Conservation (phyloP, 164 flowering plant genomes). For the grape (Vitis vinifera) region DNA sequence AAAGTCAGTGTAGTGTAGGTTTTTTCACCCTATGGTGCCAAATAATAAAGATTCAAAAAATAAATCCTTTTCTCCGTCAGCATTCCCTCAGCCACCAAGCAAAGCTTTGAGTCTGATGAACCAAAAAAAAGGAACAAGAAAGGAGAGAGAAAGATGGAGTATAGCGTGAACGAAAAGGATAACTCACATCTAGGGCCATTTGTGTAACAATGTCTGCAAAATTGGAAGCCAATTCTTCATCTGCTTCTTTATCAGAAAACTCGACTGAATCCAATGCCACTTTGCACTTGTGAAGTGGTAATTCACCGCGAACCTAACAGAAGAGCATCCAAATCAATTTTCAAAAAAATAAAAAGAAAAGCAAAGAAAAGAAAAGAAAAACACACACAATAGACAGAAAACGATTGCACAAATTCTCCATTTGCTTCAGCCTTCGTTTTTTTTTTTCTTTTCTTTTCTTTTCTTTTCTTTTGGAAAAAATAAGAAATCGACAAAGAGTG, state of each 20-base stretch:
- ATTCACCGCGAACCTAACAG: conserved; percentile 74
- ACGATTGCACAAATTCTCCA: no score
- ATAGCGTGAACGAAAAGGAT: neutral
- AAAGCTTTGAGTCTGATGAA: no score
- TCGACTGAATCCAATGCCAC: conserved; percentile 67
- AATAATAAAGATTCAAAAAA: no score
- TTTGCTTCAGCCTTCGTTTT: no score
- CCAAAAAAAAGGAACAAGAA: neutral
- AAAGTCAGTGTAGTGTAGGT: no score
- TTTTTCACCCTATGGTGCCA: no score
- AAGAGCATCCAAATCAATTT: neutral
- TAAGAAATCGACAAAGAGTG: no score
- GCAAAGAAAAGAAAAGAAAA: neutral
- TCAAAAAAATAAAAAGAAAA: neutral
- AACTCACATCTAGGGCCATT: conserved; percentile 91
- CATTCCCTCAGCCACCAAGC: no score
- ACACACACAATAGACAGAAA: no score
- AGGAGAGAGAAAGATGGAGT: neutral
- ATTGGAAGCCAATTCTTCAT: conserved; percentile 58
- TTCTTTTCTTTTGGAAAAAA: no score
- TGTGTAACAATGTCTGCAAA: conserved; percentile 87
- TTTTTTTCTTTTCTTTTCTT: no score
- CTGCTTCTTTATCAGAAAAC: conserved; percentile 49
- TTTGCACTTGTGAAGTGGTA: conserved; percentile 82
- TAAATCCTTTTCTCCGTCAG: no score